Evolutionary conservation across 1,284 basidiomycete species (phyloP).

Genomic region (Xerocomus amazonicus): DNA sequence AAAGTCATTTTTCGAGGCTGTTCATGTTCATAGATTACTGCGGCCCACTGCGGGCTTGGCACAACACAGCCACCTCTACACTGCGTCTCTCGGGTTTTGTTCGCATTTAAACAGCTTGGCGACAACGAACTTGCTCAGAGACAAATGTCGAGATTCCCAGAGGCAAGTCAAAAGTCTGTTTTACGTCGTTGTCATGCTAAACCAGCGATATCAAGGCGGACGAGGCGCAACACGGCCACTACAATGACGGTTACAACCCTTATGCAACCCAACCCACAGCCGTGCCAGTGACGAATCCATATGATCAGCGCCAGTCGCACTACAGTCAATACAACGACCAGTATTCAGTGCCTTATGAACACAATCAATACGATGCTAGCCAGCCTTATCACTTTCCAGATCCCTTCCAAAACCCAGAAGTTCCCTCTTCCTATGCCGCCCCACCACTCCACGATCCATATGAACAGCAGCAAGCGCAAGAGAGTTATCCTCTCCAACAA

Average conservation of each 20-base stretch:
- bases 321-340: conserved; percentile 16
- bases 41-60: conserved; percentile 12
- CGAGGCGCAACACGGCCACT: conserved; percentile 51
- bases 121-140: conserved; percentile 6
- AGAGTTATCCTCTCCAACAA: conserved; percentile 19
- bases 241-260: conserved; percentile 55
- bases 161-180: conserved; percentile 28
- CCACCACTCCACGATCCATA: conserved; percentile 28
- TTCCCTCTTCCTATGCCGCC: conserved; percentile 18
- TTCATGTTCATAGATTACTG: background rate
- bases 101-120: conserved; percentile 3
- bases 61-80: conserved; percentile 13
- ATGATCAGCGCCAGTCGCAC: conserved; percentile 22
- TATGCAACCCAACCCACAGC: conserved; percentile 32
- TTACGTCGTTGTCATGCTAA: background rate
- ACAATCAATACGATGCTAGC: conserved; percentile 28
- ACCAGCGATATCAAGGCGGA: conserved; percentile 40
- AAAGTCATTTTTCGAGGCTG: conserved; percentile 1
- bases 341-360: conserved; percentile 21
- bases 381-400: conserved; percentile 24
- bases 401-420: conserved; percentile 21
- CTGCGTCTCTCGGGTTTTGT: background rate
- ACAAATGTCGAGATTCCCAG: conserved; percentile 43
- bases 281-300: conserved; percentile 13
- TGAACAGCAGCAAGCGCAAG: conserved; percentile 31